A percentile compares a stretch with the other conserved stretches of the same genome.
Conservation (phyloP, 768 basidiomycete species). For the Boletus patriciae region DNA sequence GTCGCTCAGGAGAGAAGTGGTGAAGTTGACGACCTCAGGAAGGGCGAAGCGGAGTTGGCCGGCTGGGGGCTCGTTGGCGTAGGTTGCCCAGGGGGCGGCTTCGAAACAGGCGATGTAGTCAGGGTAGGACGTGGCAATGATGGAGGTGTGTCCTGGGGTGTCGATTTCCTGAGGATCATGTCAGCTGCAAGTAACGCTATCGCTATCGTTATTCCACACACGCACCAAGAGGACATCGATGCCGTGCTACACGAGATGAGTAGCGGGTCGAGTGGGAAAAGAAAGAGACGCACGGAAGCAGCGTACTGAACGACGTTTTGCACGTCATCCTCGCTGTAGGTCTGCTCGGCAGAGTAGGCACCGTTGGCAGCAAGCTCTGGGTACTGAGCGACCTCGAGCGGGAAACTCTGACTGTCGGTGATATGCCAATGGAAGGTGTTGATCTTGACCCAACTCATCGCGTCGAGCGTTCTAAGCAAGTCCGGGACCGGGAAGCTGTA, state of each 20-base stretch:
- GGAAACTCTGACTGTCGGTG: constrained; percentile 80
- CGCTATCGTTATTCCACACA: not conserved
- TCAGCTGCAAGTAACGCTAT: not conserved
- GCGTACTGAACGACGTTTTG: constrained; percentile 65
- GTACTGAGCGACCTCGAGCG: constrained; percentile 61
- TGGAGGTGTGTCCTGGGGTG: constrained; percentile 78
- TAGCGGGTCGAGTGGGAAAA: not conserved
- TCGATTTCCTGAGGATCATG: constrained; percentile 64
- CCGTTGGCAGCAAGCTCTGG: constrained; percentile 60
- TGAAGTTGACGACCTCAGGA: constrained; percentile 58
- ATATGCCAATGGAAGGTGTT: constrained; percentile 87
- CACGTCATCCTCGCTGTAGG: constrained; percentile 60
- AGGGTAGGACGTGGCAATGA: constrained; percentile 63
- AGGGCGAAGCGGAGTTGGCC: constrained; percentile 79
- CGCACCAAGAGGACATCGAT: constrained; percentile 64
- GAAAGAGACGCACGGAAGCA: constrained; percentile 52
- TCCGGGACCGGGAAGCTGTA: constrained; percentile 40
- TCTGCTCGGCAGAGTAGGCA: constrained; percentile 58
- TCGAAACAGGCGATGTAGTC: constrained; percentile 70
- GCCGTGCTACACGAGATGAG: constrained; percentile 49
- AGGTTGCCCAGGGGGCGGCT: constrained; percentile 56
- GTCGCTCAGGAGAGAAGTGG: constrained; percentile 49
- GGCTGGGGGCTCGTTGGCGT: constrained; percentile 74
- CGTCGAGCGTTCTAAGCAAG: constrained; percentile 46
- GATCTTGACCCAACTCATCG: constrained; percentile 55